These are phyloP conservation scores for Beta vulgaris DNA, from an alignment of 148 eudicot species.

Conservation along the genomic window DNA sequence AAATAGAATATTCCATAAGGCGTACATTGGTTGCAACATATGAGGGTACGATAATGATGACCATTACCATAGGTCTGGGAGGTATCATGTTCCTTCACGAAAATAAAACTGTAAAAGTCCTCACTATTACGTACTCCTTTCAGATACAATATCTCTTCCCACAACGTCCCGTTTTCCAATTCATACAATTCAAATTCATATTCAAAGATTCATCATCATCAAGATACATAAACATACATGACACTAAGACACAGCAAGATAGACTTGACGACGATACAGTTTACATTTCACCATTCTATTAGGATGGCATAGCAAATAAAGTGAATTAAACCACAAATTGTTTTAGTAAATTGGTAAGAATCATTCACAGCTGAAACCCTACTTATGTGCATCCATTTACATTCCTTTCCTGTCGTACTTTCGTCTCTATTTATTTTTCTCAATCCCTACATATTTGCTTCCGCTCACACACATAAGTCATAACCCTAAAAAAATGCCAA, in stretches of 20 bases:
- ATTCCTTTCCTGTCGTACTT: too few relatives aligned
- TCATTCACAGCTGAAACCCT: too few relatives aligned
- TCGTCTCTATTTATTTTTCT: too few relatives aligned
- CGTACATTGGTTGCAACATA: too few relatives aligned
- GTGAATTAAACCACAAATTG: background rate
- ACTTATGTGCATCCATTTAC: too few relatives aligned
- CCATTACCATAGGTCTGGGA: background rate
- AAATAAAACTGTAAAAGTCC: too few relatives aligned
- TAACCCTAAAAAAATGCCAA: background rate
- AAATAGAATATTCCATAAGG: background rate
- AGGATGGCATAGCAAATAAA: background rate
- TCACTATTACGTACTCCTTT: background rate
- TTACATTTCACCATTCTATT: background rate
- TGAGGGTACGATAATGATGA: too few relatives aligned
- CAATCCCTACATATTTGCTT: too few relatives aligned
- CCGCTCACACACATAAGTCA: too few relatives aligned
- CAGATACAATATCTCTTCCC: too few relatives aligned
- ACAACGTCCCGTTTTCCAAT: background rate
- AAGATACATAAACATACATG: background rate
- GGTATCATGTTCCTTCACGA: background rate
- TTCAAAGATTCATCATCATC: background rate
- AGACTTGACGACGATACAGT: background rate
- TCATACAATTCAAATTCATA: background rate
- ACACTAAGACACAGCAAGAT: background rate
- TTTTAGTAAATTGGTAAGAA: too few relatives aligned